Percentiles rank a stretch among this genome's conserved stretches.
These are phyloP conservation scores for Musa troglodytarum DNA, from an alignment of 176 grass and related monocot genomes.

Conservation along the genomic window DNA sequence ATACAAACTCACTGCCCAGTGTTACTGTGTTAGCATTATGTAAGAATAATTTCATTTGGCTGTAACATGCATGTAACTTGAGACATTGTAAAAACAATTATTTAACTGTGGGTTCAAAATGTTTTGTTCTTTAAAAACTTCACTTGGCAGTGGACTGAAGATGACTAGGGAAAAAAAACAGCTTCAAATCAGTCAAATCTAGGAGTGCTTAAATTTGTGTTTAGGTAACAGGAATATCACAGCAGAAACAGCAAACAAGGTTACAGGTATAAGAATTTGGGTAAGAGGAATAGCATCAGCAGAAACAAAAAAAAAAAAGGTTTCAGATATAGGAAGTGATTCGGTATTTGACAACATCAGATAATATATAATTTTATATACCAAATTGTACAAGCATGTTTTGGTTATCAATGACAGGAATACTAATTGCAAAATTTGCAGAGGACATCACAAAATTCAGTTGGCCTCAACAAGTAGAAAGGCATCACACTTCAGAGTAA, in stretches of 20 bases:
- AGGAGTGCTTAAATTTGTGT: background rate
- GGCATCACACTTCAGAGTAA: background rate
- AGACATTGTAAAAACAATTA: background rate
- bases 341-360: background rate
- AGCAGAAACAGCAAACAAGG: background rate
- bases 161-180: background rate
- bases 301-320: background rate
- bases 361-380: background rate
- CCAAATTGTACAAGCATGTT: background rate
- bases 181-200: background rate
- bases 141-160: background rate
- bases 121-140: background rate
- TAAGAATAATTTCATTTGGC: background rate
- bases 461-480: background rate
- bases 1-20: conserved; percentile 65
- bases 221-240: background rate
- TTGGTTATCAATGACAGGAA: background rate
- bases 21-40: background rate
- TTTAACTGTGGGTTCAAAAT: background rate
- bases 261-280: background rate
- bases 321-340: background rate
- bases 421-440: background rate
- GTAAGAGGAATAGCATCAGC: background rate
- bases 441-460: background rate
- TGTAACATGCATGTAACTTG: background rate